A percentile compares a stretch with the other conserved stretches of the same genome.
Conservation (phyloP, 2,329 filamentous ascomycete genomes). For the Scytalidium sp. region DNA sequence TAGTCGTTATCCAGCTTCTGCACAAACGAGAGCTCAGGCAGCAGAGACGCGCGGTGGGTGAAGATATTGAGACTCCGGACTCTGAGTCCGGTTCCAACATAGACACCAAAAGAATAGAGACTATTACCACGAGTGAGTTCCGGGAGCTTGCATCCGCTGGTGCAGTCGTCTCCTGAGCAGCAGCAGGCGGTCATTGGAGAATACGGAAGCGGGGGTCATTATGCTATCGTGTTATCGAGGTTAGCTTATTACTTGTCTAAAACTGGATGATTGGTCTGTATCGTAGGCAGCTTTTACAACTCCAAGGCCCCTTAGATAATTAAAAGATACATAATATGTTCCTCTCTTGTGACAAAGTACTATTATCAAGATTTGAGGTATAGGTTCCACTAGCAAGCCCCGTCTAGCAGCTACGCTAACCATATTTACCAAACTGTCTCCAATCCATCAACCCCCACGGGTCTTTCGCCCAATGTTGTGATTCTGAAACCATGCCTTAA, state of each 20-base stretch:
- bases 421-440: constrained; percentile 36
- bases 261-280: too few species aligned
- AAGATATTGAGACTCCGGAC: neutral
- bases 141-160: neutral
- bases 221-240: too few species aligned
- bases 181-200: too few species aligned
- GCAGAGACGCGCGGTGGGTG: neutral
- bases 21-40: constrained; percentile 1
- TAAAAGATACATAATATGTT: too few species aligned
- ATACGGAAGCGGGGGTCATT: too few species aligned
- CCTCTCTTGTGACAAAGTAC: too few species aligned
- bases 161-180: neutral
- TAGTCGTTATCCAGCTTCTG: constrained; percentile 5
- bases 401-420: too few species aligned
- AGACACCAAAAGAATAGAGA: neutral
- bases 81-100: neutral
- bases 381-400: too few species aligned
- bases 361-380: too few species aligned
- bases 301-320: too few species aligned
- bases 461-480: constrained; percentile 36
- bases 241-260: too few species aligned
- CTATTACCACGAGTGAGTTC: neutral
- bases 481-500: constrained; percentile 39
- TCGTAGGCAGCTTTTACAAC: too few species aligned
- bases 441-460: constrained; percentile 34